These are phyloP conservation scores for Penicillium sp. DNA, from an alignment of 2,329 filamentous ascomycete genomes.

Conservation along the genomic window DNA sequence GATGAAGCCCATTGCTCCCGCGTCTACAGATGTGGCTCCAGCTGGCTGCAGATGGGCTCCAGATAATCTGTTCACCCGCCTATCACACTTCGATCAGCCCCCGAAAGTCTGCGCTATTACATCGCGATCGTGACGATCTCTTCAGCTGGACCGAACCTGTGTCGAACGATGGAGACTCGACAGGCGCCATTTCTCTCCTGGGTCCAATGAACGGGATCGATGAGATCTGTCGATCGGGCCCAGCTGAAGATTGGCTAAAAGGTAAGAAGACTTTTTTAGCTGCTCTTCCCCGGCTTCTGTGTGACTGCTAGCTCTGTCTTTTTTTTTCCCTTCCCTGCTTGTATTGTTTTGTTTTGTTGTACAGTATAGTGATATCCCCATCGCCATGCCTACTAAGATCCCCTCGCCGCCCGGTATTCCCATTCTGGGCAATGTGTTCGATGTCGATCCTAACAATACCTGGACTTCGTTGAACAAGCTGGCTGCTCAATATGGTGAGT, in stretches of 20 bases:
- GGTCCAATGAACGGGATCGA: conserved; percentile 8
- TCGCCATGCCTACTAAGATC: conserved; percentile 46
- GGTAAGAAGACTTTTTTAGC: conserved; percentile 8
- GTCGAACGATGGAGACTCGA: conserved; percentile 21
- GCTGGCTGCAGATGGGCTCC: conserved; percentile 16
- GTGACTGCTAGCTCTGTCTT: neutral
- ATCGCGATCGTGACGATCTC: conserved; percentile 24
- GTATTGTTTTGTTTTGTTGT: conserved; percentile 2
- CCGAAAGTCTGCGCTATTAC: conserved; percentile 25
- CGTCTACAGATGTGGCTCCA: conserved; percentile 6
- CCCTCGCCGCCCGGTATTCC: conserved; percentile 50
- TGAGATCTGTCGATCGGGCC: conserved; percentile 21
- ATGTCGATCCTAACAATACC: conserved; percentile 48
- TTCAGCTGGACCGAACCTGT: conserved; percentile 17
- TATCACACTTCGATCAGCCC: conserved; percentile 16
- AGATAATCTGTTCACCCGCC: conserved; percentile 13
- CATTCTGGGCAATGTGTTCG: conserved; percentile 51
- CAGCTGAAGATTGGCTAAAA: conserved; percentile 18
- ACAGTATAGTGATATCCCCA: conserved; percentile 9
- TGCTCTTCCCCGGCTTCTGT: conserved; percentile 7
- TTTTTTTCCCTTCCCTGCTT: neutral
- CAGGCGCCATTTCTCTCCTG: conserved; percentile 8
- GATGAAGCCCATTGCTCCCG: conserved; percentile 18
- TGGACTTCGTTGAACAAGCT: conserved; percentile 50
- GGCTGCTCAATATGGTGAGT: conserved; percentile 46